phyloP scores from a whole-genome alignment of 345 rosid species.

The Linum usitatissimum region DNA sequence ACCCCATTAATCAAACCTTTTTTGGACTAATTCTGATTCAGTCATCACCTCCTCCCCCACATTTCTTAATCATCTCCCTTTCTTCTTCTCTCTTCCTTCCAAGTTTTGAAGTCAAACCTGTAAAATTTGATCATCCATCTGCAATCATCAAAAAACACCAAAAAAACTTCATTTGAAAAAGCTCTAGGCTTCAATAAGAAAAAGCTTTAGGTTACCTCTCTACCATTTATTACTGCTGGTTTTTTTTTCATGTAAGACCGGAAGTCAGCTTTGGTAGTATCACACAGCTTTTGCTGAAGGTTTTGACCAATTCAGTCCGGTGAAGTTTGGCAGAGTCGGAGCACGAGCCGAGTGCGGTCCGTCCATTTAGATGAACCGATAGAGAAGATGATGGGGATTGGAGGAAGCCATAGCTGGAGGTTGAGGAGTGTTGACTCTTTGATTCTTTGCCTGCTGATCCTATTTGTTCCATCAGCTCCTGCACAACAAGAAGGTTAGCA shows the following conservation, averaged over 20 bases:
- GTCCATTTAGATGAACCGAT: constrained; percentile 19
- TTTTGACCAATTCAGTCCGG: neutral
- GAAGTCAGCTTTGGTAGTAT: neutral
- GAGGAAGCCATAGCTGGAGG: constrained; percentile 18
- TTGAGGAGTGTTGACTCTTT: constrained; percentile 14
- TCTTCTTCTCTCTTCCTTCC: constrained; percentile 13
- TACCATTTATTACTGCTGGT: neutral
- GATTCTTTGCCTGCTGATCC: constrained; percentile 19
- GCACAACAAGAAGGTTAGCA: constrained; percentile 37
- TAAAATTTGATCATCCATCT: constrained; percentile 11
- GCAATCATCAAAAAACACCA: constrained; percentile 10
- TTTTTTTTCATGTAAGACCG: neutral
- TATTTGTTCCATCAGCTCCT: constrained; percentile 21
- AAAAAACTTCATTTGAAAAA: neutral
- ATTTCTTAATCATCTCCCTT: constrained; percentile 14
- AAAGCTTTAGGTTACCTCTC: too few relatives aligned
- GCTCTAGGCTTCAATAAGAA: too few relatives aligned
- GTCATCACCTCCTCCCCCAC: constrained; percentile 16
- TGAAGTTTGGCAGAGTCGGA: neutral
- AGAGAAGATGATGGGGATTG: constrained; percentile 53
- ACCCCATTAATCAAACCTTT: constrained; percentile 20
- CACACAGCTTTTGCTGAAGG: neutral
- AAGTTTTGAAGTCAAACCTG: constrained; percentile 41
- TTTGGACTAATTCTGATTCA: constrained; percentile 22
- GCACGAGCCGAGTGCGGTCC: neutral